Base-by-base conservation (phyloP, 345 rosid species). In the Pelargonium nanum region DNA sequence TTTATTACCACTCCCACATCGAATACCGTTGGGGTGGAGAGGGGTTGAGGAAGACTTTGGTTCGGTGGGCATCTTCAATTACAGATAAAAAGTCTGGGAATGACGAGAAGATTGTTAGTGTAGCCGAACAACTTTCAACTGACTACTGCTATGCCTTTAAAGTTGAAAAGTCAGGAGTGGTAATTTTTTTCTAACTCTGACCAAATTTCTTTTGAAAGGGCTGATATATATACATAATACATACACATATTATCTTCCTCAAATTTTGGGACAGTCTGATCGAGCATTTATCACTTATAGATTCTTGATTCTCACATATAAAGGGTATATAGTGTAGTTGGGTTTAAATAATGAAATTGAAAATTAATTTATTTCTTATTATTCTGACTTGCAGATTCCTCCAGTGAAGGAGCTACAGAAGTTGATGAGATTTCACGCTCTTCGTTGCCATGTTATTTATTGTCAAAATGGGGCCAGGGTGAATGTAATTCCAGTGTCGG, bases 1-100 rank as follows among this genome's bases (percentile, higher is more conserved):
- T 90, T 55, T 86, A 94, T 78, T 94, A 94, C 75, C 97, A 94
- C 58, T 94, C 99, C 1, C 99, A 94, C 68, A 77, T 86, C 22
- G 97, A 94, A 60, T 88, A 94, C 59, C 87, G 95, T n/a, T 94
- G 99, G 99, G 99, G 99, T 65, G 99, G 96, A 68, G 99, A 92
- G 81, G 97, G 96, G 28, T 61, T 94, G 62, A 86, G 97, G 76
- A 94, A 88, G 76, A 86, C 97, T 71, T 64, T 94, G 75, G 80
- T 94, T 63, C 92, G 95, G 52, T 94, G 99, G 99, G 89, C 84
- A 24, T 54, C 85, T 72, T 76, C 84, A 1, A 58, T 86, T 57
- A 70, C 60, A 56, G 84, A 81, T 58, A 83, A 79, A 74, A 83
- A 75, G 70, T 72, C 68, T 24, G 85, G 71, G 50, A 75, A 57